Conservation (phyloP, 2,329 filamentous ascomycete genomes). For the Zasmidium citrigriseum region DNA sequence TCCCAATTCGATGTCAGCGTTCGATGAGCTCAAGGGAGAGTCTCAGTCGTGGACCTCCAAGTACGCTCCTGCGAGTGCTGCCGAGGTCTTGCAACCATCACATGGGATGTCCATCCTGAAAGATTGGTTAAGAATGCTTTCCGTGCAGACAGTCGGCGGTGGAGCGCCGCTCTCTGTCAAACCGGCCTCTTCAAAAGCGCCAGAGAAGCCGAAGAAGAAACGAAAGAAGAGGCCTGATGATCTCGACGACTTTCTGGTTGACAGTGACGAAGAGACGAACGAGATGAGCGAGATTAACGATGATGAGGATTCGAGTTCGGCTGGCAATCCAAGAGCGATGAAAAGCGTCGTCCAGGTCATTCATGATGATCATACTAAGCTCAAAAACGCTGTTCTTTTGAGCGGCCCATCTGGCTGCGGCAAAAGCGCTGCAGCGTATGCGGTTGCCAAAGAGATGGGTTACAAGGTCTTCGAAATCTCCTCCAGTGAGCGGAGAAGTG, state of each 20-base stretch:
- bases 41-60: slow-evolving; percentile 75
- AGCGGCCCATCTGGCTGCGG: slow-evolving; percentile 89
- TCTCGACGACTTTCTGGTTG: slow-evolving; percentile 77
- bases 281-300: slow-evolving; percentile 70
- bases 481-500: slow-evolving; percentile 76
- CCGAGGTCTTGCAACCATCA: slow-evolving; percentile 74
- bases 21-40: slow-evolving; percentile 78
- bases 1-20: slow-evolving; percentile 67
- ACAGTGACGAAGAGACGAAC: slow-evolving; percentile 72
- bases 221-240: slow-evolving; percentile 64
- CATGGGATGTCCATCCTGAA: slow-evolving; percentile 70
- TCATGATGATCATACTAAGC: slow-evolving; percentile 38
- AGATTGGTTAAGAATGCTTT: slow-evolving; percentile 78
- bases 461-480: slow-evolving; percentile 98
- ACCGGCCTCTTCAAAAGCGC: slow-evolving; percentile 10
- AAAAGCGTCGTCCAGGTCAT: slow-evolving; percentile 45
- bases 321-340: not conserved
- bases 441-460: slow-evolving; percentile 84
- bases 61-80: slow-evolving; percentile 71
- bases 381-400: slow-evolving; percentile 78
- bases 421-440: slow-evolving; percentile 90
- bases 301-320: slow-evolving; percentile 49
- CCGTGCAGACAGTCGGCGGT: slow-evolving; percentile 73
- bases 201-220: slow-evolving; percentile 54
- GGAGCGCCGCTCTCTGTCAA: slow-evolving; percentile 45